Evolutionary conservation across 179 eudicot species (phyloP).

Genomic region (Actinidia chinensis): DNA sequence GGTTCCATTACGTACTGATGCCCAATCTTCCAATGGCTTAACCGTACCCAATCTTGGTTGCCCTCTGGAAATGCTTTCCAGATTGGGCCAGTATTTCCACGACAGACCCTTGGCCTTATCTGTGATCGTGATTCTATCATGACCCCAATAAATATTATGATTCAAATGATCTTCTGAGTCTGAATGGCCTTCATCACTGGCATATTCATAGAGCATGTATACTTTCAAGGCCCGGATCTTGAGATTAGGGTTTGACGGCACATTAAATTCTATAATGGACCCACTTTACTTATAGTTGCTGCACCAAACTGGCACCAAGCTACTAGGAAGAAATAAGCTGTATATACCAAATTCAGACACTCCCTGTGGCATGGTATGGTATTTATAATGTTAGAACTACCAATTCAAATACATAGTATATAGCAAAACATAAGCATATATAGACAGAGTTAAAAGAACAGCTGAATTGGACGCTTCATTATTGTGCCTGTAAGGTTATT

Average conservation of each 20-base stretch:
- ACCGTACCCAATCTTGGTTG: neutral
- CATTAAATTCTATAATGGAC: neutral
- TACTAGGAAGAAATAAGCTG: slow-evolving; percentile 18
- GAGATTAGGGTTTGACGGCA: neutral
- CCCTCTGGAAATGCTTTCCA: neutral
- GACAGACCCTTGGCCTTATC: neutral
- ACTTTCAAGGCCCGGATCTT: neutral
- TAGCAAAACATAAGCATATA: neutral
- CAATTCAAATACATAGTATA: neutral
- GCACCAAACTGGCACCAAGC: slow-evolving; percentile 10
- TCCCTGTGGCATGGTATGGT: slow-evolving; percentile 6
- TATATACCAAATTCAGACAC: slow-evolving; percentile 15
- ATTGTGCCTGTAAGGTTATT: neutral
- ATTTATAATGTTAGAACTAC: neutral
- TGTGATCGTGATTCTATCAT: neutral
- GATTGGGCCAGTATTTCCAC: neutral
- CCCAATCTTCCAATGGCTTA: neutral
- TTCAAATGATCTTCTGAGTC: neutral
- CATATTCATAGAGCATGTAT: neutral
- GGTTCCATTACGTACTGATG: neutral
- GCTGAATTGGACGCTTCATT: slow-evolving; percentile 14
- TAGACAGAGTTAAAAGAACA: neutral
- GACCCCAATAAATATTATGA: no score
- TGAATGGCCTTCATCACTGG: neutral
- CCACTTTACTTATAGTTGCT: neutral